Base-by-base conservation (phyloP, 768 basidiomycete species). In the Lactarius vividus region DNA sequence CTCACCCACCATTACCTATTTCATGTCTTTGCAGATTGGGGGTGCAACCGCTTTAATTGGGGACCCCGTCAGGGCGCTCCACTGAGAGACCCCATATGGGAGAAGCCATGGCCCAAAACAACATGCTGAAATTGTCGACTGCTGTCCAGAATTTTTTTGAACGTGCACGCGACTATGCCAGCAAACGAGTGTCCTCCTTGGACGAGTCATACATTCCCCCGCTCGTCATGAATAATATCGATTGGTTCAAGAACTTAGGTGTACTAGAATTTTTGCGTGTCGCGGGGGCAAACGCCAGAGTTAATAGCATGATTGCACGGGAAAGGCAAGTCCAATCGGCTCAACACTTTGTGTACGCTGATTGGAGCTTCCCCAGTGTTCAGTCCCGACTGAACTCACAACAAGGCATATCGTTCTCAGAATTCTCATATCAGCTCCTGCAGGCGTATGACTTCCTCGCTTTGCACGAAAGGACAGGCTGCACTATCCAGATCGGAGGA, bases 21-120 rank as follows among this genome's bases (percentile, higher is more conserved):
- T 61, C 57, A 68, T 62, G 29, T 57, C 44, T 39, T 46, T 37
- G 37, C 73, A 98, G 96, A 91, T 98, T 74, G 96, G 97, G 37
- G 95, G 94, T 1, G 96, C 94, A 10, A 98, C 96, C 0, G 97
- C 94, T 10, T 86, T 90, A n/a, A 88, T 99, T 54, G 97, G 97
- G 7, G 97, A 99, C 74, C 97, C 97, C 9, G n/a, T 96, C 96
- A 4, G 96, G 97, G 2, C 84, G 96, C 40, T 82, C 83, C 5
- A 85, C 85, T 0, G 96, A 97, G 76, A 87, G 97, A 26, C 83
- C 87, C 61, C 81, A 86, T 4, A 84, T 94, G 5, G 81, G 87
- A 40, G 75, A 77, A 15, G 75, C 82, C 11, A 81, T 85, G 59
- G 84, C 95, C 4, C 80, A 85, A 44, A 68, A 77, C 59, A 98